phyloP scores from a whole-genome alignment of 345 rosid genomes.

The Populus tremula region DNA sequence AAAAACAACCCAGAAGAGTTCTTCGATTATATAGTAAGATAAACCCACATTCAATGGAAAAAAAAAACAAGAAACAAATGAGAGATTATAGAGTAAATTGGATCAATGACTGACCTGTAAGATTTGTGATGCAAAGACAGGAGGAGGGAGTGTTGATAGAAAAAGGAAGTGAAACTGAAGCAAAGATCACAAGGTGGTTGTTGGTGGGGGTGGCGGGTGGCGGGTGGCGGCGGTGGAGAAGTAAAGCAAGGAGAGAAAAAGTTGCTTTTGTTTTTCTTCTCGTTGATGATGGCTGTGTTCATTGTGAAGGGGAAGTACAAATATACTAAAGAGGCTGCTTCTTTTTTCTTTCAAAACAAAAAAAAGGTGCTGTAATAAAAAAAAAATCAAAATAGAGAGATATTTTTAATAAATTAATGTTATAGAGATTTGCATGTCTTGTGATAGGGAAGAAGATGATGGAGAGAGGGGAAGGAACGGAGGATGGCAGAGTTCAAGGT shows the following conservation, averaged over 20 bases:
- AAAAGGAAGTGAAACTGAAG: neutral
- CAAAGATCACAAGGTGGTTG: neutral
- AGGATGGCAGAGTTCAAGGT: conserved; percentile 7
- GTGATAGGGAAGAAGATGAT: neutral
- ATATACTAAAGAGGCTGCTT: neutral
- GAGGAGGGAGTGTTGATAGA: neutral
- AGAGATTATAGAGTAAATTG: neutral
- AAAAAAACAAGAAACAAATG: neutral
- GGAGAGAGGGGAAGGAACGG: neutral
- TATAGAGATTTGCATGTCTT: neutral
- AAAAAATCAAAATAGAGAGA: neutral
- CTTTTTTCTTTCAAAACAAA: neutral
- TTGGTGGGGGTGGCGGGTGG: neutral
- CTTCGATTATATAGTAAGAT: conserved; percentile 6
- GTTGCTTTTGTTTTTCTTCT: neutral
- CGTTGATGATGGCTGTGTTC: neutral
- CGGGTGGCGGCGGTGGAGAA: neutral
- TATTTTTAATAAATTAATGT: neutral
- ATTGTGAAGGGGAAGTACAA: conserved; percentile 2
- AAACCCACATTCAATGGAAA: neutral
- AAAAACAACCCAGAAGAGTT: conserved; percentile 15
- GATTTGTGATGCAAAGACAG: neutral
- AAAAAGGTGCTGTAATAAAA: neutral
- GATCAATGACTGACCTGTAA: conserved; percentile 18
- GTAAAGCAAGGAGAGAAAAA: neutral